Percentiles rank a stretch among this genome's conserved stretches.
Conservation (phyloP, 2,329 filamentous ascomycete species). For the Claviceps sp. region DNA sequence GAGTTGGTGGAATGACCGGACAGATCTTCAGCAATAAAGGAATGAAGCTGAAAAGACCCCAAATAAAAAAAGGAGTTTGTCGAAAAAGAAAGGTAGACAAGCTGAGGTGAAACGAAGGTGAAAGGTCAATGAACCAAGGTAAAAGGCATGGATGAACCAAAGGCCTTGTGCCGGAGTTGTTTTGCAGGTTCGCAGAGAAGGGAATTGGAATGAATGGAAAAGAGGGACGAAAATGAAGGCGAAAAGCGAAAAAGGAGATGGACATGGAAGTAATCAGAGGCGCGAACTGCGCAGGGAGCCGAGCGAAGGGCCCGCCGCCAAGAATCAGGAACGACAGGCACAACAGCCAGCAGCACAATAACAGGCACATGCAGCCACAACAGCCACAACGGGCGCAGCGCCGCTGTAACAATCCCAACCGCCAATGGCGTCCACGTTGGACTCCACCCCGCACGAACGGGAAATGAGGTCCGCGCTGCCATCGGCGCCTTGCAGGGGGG, state of each 20-base stretch:
- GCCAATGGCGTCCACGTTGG: neutral
- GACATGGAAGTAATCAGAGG: neutral
- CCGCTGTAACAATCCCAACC: neutral
- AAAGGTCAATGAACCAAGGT: neutral
- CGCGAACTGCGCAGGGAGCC: neutral
- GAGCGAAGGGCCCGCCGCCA: neutral
- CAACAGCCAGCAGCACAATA: neutral
- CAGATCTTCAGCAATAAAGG: slow-evolving; percentile 22
- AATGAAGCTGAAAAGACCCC: slow-evolving; percentile 15
- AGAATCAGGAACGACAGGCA: neutral
- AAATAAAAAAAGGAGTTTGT: neutral
- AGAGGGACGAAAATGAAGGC: neutral
- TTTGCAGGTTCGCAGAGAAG: neutral
- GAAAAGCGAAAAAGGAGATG: slow-evolving; percentile 2
- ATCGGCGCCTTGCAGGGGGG: neutral
- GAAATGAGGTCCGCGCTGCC: slow-evolving; percentile 7
- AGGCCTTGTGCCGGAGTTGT: neutral
- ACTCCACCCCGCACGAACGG: neutral
- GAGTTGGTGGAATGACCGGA: slow-evolving; percentile 21
- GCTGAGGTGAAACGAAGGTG: neutral
- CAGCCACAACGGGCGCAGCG: neutral
- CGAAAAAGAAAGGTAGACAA: neutral
- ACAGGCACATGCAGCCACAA: neutral
- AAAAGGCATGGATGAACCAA: neutral
- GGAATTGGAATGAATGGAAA: neutral